phyloP scores from a whole-genome alignment of 495 filamentous ascomycete species.

The Pseudomonodictys pantanalensis region DNA sequence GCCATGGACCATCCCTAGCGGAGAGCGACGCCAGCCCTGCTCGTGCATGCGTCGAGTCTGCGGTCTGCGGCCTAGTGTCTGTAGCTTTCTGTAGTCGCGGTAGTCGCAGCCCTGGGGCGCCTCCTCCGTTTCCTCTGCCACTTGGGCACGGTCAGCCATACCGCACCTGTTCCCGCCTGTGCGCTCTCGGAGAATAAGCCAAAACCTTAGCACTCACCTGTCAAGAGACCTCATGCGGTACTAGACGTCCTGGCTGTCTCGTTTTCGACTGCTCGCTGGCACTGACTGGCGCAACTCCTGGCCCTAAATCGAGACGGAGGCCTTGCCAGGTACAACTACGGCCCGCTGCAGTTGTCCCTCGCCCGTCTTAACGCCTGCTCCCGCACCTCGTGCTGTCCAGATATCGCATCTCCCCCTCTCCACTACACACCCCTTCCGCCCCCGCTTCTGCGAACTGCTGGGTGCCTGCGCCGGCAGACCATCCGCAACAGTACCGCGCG shows the following conservation, averaged over 20 bases:
- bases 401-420: neutral
- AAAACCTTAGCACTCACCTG: conserved; percentile 28
- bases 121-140: conserved; percentile 18
- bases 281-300: conserved; percentile 1
- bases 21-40: conserved; percentile 8
- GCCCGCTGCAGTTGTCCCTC: conserved; percentile 25
- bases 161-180: conserved; percentile 11
- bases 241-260: conserved; percentile 4
- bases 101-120: too few species aligned
- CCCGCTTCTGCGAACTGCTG: conserved; percentile 23
- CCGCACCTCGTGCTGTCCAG: conserved; percentile 14
- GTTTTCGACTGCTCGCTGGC: conserved; percentile 2
- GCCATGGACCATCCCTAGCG: conserved; percentile 7
- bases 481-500: neutral
- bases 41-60: conserved; percentile 26
- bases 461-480: conserved; percentile 17
- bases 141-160: conserved; percentile 1
- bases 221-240: conserved; percentile 18
- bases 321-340: conserved; percentile 15
- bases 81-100: too few species aligned
- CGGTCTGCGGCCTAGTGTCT: conserved; percentile 18
- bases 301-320: conserved; percentile 14
- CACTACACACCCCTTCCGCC: conserved; percentile 3
- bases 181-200: conserved; percentile 23
- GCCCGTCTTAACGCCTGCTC: conserved; percentile 23